These are phyloP conservation scores for Bacidia gigantensis DNA, from an alignment of 495 filamentous ascomycete genomes.

Conservation along the genomic window DNA sequence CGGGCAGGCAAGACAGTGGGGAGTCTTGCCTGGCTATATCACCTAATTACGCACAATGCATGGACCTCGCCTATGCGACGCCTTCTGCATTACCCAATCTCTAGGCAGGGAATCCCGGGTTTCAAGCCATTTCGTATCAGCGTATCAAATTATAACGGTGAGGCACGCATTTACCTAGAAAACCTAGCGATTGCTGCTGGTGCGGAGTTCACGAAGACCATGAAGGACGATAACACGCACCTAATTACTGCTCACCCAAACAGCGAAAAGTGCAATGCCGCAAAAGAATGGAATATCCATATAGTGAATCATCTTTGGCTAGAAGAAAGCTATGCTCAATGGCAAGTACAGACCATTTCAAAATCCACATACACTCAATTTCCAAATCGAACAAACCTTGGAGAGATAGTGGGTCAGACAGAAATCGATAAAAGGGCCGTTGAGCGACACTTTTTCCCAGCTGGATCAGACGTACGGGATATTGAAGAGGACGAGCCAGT, in stretches of 20 bases:
- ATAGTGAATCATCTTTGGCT: conserved; percentile 95
- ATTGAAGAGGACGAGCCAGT: conserved; percentile 21
- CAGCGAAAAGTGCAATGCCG: conserved; percentile 85
- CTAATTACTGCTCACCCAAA: conserved; percentile 76
- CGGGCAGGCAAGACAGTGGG: conserved; percentile 67
- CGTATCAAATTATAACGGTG: conserved; percentile 89
- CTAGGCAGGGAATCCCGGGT: conserved; percentile 58
- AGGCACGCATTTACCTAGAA: conserved; percentile 85
- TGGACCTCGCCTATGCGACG: conserved; percentile 73
- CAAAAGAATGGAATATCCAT: conserved; percentile 79
- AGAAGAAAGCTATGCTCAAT: conserved; percentile 90
- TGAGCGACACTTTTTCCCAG: conserved; percentile 41
- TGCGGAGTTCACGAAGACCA: conserved; percentile 76
- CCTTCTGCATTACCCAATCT: conserved; percentile 80
- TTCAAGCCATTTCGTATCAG: conserved; percentile 68
- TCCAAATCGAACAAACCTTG: conserved; percentile 75
- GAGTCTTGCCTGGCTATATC: conserved; percentile 85
- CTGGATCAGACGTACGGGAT: conserved; percentile 14
- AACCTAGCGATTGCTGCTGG: conserved; percentile 75
- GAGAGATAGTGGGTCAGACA: conserved; percentile 84
- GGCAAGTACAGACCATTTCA: conserved; percentile 51
- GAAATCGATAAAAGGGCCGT: conserved; percentile 43
- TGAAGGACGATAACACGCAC: conserved; percentile 90
- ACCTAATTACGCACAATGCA: conserved; percentile 72
- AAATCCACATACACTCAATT: conserved; percentile 67